These are phyloP conservation scores for Hypoxylon rickii DNA, from an alignment of 495 filamentous ascomycete genomes.

Conservation along the genomic window DNA sequence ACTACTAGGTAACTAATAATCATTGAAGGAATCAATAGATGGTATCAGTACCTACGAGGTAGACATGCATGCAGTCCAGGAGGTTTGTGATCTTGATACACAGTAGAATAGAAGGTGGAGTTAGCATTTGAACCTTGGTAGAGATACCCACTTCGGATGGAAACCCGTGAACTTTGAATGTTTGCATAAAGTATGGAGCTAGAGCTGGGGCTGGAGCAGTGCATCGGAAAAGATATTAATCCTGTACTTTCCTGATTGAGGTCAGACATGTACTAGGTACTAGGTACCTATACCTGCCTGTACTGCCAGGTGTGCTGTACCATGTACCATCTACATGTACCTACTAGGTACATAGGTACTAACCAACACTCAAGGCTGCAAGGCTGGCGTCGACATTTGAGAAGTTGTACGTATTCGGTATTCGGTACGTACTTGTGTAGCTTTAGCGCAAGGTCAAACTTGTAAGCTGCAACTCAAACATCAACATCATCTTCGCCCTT, in stretches of 20 bases:
- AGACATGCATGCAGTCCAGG: too few species aligned
- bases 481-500: neutral
- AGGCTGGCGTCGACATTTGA: conserved; percentile 39
- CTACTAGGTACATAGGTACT: neutral
- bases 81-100: too few species aligned
- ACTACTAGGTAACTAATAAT: neutral
- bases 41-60: too few species aligned
- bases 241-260: conserved; percentile 22
- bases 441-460: neutral
- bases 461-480: conserved; percentile 12
- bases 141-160: too few species aligned
- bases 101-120: too few species aligned
- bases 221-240: conserved; percentile 27
- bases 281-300: neutral
- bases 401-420: neutral
- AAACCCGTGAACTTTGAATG: too few species aligned
- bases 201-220: too few species aligned
- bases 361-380: conserved; percentile 35
- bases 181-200: too few species aligned
- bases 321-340: neutral
- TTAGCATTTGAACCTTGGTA: too few species aligned
- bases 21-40: neutral
- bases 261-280: neutral
- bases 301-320: neutral
- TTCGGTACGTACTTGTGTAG: conserved; percentile 4